Evolutionary conservation across 192 early-diverging fungal genomes (phyloP), one percentile per base, ranked within the genome.

Genomic region (Phlyctochytrium arcticum): DNA sequence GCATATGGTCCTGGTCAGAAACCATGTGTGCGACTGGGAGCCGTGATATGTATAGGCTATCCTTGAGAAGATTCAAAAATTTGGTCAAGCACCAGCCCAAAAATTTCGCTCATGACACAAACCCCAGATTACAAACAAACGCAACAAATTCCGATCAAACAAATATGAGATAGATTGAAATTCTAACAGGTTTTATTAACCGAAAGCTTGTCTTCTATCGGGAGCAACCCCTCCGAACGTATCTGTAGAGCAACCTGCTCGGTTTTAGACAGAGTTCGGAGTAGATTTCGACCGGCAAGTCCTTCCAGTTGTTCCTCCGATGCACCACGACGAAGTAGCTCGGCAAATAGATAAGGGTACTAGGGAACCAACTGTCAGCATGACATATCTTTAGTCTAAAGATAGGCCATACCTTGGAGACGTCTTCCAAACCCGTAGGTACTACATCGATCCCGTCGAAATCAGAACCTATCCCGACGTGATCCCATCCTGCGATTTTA

Each of bases 381-480:
- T 10, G 31, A 19, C 24, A 27, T 31, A 67, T 21, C 15, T 9
- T 24, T 5, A 9, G 10, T 10, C 36, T 15, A 12, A 33, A 4
- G 6, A n/a, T 8, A 31, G 42, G 7, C 12, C 60, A 19, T 49
- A 75, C 74, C 70, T 73, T 82, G 30, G 75, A 71, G 5, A 85
- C 83, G 62, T 85, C 87, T 63, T 85, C 86, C 17, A 87, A 51
- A 3, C 84, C 85, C 19, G 48, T 51, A 8, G 84, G 78, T 3
- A 75, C 76, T 12, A 65, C 49, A 3, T 57, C 57, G 26, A 82
- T 81, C 0, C 87, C 87, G 62, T 88, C 83, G 67, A 79, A 88
- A 63, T 88, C 87, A 19, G 79, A 72, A 1, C 87, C 87, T 3
- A 89, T 26, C 19, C 86, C 87, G n/a, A 88, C 74, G 48, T 81